Conservation (phyloP, 257 asterid species). For the Capsicum pubescens region DNA sequence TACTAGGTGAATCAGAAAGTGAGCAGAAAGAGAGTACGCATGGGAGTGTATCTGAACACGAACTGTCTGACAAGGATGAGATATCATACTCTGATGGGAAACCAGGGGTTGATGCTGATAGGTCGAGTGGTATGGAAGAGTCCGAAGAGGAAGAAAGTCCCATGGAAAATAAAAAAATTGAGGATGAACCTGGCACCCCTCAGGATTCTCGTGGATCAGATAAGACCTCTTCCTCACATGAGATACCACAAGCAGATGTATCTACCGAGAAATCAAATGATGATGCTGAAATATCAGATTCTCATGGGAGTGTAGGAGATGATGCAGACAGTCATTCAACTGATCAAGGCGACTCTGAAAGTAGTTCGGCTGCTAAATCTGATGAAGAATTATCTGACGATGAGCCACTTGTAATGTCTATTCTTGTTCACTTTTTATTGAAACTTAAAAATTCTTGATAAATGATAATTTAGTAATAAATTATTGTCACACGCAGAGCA, state of each 20-base stretch:
- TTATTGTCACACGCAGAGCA: constrained; percentile 54
- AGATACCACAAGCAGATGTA: constrained; percentile 43
- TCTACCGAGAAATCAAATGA: constrained; percentile 54
- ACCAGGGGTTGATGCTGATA: constrained; percentile 49
- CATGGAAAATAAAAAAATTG: constrained; percentile 59
- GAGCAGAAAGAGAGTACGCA: constrained; percentile 38
- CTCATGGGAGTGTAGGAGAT: constrained; percentile 35
- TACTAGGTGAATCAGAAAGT: constrained; percentile 32
- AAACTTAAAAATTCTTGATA: neutral
- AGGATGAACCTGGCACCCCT: constrained; percentile 46
- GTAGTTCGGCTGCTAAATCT: constrained; percentile 43
- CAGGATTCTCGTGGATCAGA: constrained; percentile 49
- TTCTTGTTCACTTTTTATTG: constrained; percentile 18
- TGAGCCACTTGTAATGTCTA: constrained; percentile 80
- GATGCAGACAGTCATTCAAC: constrained; percentile 37
- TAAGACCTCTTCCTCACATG: constrained; percentile 58
- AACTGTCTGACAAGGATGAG: constrained; percentile 45
- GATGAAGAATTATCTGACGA: constrained; percentile 74
- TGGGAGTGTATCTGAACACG: constrained; percentile 47
- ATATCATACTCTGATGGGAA: constrained; percentile 42
- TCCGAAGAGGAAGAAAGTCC: constrained; percentile 49
- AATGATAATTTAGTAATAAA: neutral
- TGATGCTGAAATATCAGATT: constrained; percentile 42
- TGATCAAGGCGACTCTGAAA: constrained; percentile 37
- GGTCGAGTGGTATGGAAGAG: constrained; percentile 50